Percentiles rank a stretch among this genome's conserved stretches.
Conservation (phyloP, 2,329 filamentous ascomycete genomes). For the Nothophoma quercina region DNA sequence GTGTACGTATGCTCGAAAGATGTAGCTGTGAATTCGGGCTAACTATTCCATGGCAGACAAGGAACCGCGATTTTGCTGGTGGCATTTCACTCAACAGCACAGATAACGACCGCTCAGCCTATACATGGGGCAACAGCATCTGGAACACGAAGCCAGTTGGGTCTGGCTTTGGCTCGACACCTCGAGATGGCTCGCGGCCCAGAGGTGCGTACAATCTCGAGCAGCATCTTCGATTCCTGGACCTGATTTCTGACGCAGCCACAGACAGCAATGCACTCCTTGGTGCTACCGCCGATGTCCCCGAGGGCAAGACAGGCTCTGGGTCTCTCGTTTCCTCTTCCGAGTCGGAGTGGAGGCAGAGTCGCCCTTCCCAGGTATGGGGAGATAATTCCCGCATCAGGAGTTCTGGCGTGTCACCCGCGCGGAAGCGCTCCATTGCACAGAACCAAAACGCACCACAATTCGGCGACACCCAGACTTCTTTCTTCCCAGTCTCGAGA, state of each 20-base stretch:
- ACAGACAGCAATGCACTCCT: slow-evolving; percentile 42
- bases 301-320: slow-evolving; percentile 70
- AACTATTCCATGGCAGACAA: slow-evolving; percentile 25
- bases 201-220: slow-evolving; percentile 35
- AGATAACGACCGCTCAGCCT: slow-evolving; percentile 39
- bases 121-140: slow-evolving; percentile 47
- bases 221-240: not conserved
- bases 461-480: slow-evolving; percentile 31
- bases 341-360: slow-evolving; percentile 70
- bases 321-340: slow-evolving; percentile 73
- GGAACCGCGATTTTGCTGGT: slow-evolving; percentile 40
- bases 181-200: slow-evolving; percentile 43
- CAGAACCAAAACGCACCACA: slow-evolving; percentile 35
- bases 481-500: slow-evolving; percentile 40
- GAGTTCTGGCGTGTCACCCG: slow-evolving; percentile 47
- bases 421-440: slow-evolving; percentile 48
- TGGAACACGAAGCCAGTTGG: slow-evolving; percentile 43
- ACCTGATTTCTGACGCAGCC: slow-evolving; percentile 21
- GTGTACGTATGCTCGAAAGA: slow-evolving; percentile 31
- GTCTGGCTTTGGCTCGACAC: slow-evolving; percentile 37
- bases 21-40: slow-evolving; percentile 5
- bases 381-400: slow-evolving; percentile 55
- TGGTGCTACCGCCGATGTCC: slow-evolving; percentile 35
- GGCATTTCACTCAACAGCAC: slow-evolving; percentile 40
- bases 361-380: slow-evolving; percentile 63